A percentile compares a stretch with the other conserved stretches of the same genome.
Evolutionary conservation across 306 rosid genomes (phyloP).

Genomic region (Myrica gale): DNA sequence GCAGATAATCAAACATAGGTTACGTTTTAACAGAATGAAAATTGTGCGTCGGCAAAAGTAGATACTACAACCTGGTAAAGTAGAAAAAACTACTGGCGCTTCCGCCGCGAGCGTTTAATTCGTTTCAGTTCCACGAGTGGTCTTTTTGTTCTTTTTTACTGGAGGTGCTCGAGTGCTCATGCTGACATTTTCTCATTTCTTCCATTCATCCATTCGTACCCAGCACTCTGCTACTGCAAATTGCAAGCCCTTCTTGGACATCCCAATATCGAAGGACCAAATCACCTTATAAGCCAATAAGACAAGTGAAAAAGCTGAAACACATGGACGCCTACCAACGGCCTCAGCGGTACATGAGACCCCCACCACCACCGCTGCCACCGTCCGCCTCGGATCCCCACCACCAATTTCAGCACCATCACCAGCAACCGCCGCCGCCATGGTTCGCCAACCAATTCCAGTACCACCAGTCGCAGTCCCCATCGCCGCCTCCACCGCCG

Average conservation of each 20-base stretch:
- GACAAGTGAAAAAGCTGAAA: background rate
- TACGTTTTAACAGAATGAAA: no score
- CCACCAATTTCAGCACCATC: conserved; percentile 50
- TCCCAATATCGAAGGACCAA: conserved; percentile 14
- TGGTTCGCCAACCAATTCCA: conserved; percentile 79
- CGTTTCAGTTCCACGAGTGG: no score
- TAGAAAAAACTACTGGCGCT: no score
- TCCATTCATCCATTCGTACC: background rate
- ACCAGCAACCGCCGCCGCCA: conserved; percentile 48
- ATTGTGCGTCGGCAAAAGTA: no score
- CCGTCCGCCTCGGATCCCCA: conserved; percentile 63
- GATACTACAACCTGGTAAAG: no score
- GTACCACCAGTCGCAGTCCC: conserved; percentile 52
- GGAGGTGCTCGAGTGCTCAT: no score
- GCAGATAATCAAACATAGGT: no score
- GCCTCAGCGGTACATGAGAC: conserved; percentile 59
- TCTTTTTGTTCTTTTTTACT: no score
- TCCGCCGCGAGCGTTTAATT: no score
- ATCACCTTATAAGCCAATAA: background rate
- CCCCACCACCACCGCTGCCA: conserved; percentile 46
- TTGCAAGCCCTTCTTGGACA: background rate
- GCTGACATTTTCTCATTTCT: background rate
- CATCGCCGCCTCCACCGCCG: conserved; percentile 69
- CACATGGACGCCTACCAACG: conserved; percentile 73
- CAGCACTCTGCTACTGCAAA: background rate